Percentiles rank a stretch among this genome's conserved stretches.
phyloP scores from a whole-genome alignment of 2,329 filamentous ascomycete species.

The Lizonia empirigonia region DNA sequence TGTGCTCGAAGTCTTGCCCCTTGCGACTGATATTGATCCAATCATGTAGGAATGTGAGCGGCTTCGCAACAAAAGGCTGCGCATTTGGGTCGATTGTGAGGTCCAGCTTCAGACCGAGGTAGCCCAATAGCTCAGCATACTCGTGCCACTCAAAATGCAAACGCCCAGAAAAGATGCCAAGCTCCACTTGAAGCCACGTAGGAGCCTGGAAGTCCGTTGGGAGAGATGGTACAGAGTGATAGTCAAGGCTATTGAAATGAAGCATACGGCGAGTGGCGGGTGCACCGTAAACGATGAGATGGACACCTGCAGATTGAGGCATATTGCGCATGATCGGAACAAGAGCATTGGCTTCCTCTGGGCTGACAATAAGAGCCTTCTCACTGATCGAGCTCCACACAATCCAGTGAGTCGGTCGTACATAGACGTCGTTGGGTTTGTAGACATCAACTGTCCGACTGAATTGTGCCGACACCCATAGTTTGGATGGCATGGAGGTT shows the following conservation, averaged over 20 bases:
- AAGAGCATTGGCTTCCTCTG: conserved; percentile 66
- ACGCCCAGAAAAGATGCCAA: conserved; percentile 65
- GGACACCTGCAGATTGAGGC: conserved; percentile 28
- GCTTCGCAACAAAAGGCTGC: conserved; percentile 31
- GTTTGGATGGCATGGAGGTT: conserved; percentile 20
- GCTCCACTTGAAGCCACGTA: conserved; percentile 60
- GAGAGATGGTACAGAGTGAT: conserved; percentile 59
- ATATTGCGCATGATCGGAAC: conserved; percentile 52
- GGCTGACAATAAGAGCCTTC: conserved; percentile 63
- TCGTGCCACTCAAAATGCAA: conserved; percentile 64
- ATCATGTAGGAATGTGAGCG: conserved; percentile 54
- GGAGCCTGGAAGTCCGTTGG: conserved; percentile 53
- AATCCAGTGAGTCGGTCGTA: conserved; percentile 65
- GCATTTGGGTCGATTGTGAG: not conserved
- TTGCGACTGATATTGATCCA: conserved; percentile 62
- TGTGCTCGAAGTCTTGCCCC: conserved; percentile 63
- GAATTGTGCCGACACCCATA: conserved; percentile 58
- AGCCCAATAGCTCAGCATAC: conserved; percentile 33
- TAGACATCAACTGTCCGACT: conserved; percentile 51
- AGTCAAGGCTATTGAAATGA: conserved; percentile 61
- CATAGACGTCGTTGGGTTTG: conserved; percentile 52
- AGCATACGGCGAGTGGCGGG: conserved; percentile 66
- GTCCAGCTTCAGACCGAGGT: conserved; percentile 15
- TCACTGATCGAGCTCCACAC: conserved; percentile 58
- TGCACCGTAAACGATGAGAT: conserved; percentile 64